Evolutionary conservation across 202 grass and related monocot species (phyloP), one percentile per base, ranked within the genome.

Genomic region (Panicum hallii): DNA sequence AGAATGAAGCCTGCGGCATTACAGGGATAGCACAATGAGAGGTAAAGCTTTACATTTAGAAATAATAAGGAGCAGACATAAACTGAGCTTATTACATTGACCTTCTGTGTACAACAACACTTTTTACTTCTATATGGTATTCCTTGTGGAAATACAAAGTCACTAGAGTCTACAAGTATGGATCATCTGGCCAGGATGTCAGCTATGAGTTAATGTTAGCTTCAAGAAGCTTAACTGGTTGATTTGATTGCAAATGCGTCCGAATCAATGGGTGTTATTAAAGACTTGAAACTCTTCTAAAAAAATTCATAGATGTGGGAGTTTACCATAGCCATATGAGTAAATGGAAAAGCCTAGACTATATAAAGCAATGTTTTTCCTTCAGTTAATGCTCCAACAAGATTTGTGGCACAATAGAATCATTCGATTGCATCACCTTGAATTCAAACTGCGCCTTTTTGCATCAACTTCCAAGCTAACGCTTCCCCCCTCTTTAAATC

Each of bases 1-100:
- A 45, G 96, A 98, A 80, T 98, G 93, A 91, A 98, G 88, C 84
- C 96, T 99, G 90, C 23, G 70, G 26, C 36, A 88, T 58, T 8
- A 5, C 41, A 50, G 44, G 11, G 63, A 71, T 4, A 57, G 32
- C 34, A 48, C 66, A 30, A 68, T 38, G 12, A 74, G 45, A 79
- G 74, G 15, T 20, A 44, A 50, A 72, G 7, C 34, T 43, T 66
- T 16, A 79, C 19, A 32, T 22, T 79, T 9, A 22, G 2, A 7
- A 47, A 42, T 65, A n/a, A 32, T 17, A 63, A 15, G 52, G 3
- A 19, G 68, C 12, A 84, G 74, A 32, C 4, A 74, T 36, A 26
- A 53, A 41, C 10, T 19, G 1, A 53, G 63, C 63, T 71, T 38
- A 40, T 54, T 47, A 7, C 16, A 74, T 6, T 36, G 26, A 65